Evolutionary conservation across 2,329 filamentous ascomycete genomes (phyloP).

Genomic region (Gnomoniopsis smithogilvyi): DNA sequence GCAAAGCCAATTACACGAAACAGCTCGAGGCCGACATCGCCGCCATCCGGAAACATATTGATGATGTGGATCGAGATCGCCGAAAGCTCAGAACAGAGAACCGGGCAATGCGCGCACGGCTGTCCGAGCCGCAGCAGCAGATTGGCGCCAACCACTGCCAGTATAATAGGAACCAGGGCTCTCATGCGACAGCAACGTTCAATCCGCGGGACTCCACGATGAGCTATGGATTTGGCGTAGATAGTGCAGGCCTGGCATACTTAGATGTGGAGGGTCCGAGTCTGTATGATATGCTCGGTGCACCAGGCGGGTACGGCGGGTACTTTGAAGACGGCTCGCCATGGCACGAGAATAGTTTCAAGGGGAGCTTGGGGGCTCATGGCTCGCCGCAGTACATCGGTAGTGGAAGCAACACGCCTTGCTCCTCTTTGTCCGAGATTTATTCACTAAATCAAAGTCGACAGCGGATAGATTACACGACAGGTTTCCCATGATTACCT

Average conservation of each 20-base stretch:
- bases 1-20: conserved; percentile 53
- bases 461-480: conserved; percentile 49
- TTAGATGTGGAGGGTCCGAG: conserved; percentile 25
- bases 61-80: conserved; percentile 37
- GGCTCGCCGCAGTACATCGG: conserved; percentile 9
- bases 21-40: conserved; percentile 51
- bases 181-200: background rate
- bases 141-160: background rate
- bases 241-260: too few species aligned
- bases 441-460: conserved; percentile 37
- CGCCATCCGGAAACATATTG: conserved; percentile 45
- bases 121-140: conserved; percentile 23
- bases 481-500: conserved; percentile 38
- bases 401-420: conserved; percentile 5
- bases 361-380: conserved; percentile 17
- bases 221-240: too few species aligned
- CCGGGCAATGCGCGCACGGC: conserved; percentile 34
- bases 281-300: conserved; percentile 36
- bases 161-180: too few species aligned
- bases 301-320: conserved; percentile 33
- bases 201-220: conserved; percentile 28
- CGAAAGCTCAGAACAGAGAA: conserved; percentile 39
- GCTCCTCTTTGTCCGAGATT: conserved; percentile 24
- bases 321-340: conserved; percentile 30
- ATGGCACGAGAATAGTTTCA: conserved; percentile 19